phyloP scores from a whole-genome alignment of 73 alveolate genomes.

The Tetrahymena thermophila region DNA sequence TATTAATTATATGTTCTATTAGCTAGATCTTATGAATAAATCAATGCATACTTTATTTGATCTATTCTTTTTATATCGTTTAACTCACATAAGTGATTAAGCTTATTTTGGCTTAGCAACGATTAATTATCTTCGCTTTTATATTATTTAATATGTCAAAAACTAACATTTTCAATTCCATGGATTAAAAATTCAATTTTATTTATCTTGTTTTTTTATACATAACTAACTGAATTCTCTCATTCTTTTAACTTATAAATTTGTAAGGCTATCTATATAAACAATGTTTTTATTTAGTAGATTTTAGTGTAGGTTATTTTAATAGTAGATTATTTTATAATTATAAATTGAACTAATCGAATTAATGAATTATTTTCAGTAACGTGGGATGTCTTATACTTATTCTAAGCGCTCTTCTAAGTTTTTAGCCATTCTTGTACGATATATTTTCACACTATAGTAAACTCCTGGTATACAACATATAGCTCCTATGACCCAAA shows the following conservation, averaged over 20 bases:
- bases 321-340: neutral
- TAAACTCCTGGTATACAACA: neutral
- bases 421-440: neutral
- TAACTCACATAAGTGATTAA: too few relatives aligned
- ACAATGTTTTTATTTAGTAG: neutral
- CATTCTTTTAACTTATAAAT: neutral
- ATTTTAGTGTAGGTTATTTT: neutral
- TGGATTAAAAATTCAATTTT: too few relatives aligned
- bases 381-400: neutral
- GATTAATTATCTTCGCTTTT: too few relatives aligned
- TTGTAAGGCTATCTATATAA: neutral
- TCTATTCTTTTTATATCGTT: too few relatives aligned
- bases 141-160: too few relatives aligned
- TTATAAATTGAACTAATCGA: neutral
- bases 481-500: neutral
- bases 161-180: too few relatives aligned
- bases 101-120: too few relatives aligned
- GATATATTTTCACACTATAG: neutral
- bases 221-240: neutral
- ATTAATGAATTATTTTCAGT: neutral
- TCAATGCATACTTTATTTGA: too few relatives aligned
- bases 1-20: too few relatives aligned
- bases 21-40: too few relatives aligned
- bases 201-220: too few relatives aligned
- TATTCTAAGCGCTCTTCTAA: neutral